phyloP scores from a whole-genome alignment of 108 stramenopile species.

The Skeletonema costatum region DNA sequence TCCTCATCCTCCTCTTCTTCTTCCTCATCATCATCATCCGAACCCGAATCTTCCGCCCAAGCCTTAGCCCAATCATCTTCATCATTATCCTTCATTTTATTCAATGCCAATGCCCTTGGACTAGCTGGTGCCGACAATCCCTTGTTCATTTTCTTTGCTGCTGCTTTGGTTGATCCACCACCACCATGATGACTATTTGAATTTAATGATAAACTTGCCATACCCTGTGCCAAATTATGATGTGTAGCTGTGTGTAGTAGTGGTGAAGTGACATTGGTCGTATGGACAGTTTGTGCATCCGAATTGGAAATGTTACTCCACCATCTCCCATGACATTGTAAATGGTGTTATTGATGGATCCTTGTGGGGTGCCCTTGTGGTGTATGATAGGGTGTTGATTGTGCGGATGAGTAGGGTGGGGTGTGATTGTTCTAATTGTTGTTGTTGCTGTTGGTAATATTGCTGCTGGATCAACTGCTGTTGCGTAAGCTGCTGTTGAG shows the following conservation, averaged over 20 bases:
- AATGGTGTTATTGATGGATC: background rate
- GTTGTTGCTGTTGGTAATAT: constrained; percentile 20
- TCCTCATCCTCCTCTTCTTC: background rate
- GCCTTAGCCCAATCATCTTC: constrained; percentile 56
- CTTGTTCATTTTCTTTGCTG: constrained; percentile 5
- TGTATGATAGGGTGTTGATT: background rate
- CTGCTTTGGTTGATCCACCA: background rate
- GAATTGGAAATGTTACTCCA: background rate
- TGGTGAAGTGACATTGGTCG: background rate
- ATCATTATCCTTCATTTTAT: constrained; percentile 38
- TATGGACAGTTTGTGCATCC: background rate
- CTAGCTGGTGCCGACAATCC: constrained; percentile 6
- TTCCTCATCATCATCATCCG: constrained; percentile 35
- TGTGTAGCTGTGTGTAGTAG: background rate
- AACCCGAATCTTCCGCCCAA: constrained; percentile 48
- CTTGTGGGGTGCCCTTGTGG: background rate
- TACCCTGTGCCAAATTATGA: background rate
- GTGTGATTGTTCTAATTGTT: background rate
- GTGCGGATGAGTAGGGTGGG: background rate
- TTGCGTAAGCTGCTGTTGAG: constrained; percentile 3
- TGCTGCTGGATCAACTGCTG: constrained; percentile 12
- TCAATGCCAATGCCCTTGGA: constrained; percentile 14
- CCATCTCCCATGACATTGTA: background rate
- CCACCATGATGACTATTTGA: background rate
- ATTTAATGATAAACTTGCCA: background rate